Percentiles rank a stretch among this genome's conserved stretches.
Evolutionary conservation across 1,284 basidiomycete species (phyloP).

Genomic region (Ceratobasidium sp.): DNA sequence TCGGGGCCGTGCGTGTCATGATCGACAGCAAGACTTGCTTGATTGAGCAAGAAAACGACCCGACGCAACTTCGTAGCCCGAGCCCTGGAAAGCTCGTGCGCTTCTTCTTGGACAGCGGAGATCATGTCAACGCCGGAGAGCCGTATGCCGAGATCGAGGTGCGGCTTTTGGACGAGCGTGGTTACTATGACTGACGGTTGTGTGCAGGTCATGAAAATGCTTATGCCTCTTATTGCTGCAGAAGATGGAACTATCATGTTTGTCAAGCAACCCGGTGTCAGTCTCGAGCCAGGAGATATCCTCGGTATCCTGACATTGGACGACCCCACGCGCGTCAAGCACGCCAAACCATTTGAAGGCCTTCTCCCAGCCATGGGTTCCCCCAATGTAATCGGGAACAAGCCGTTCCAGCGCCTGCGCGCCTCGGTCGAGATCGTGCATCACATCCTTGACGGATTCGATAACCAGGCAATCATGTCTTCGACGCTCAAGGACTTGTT

Average conservation of each 20-base stretch:
- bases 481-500: constrained; percentile 85
- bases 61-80: constrained; percentile 95
- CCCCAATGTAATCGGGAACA: constrained; percentile 88
- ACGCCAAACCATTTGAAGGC: constrained; percentile 97
- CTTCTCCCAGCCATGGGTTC: constrained; percentile 88
- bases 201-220: constrained; percentile 96
- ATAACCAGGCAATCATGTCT: constrained; percentile 90
- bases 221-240: constrained; percentile 95
- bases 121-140: constrained; percentile 95
- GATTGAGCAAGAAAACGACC: constrained; percentile 99
- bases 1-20: constrained; percentile 92
- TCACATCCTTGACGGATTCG: constrained; percentile 95
- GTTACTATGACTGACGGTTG: constrained; percentile 49
- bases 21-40: constrained; percentile 97
- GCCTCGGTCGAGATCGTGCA: constrained; percentile 83
- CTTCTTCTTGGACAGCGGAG: constrained; percentile 95
- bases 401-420: constrained; percentile 88
- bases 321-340: constrained; percentile 96
- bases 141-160: constrained; percentile 99
- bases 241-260: constrained; percentile 97
- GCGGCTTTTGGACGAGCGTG: constrained; percentile 46
- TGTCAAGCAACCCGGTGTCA: constrained; percentile 97
- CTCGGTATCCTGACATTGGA: constrained; percentile 97
- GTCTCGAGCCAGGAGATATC: constrained; percentile 97
- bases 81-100: constrained; percentile 97